Conservation (phyloP, 163 green algal species). For the Smithsoniella earleae region DNA sequence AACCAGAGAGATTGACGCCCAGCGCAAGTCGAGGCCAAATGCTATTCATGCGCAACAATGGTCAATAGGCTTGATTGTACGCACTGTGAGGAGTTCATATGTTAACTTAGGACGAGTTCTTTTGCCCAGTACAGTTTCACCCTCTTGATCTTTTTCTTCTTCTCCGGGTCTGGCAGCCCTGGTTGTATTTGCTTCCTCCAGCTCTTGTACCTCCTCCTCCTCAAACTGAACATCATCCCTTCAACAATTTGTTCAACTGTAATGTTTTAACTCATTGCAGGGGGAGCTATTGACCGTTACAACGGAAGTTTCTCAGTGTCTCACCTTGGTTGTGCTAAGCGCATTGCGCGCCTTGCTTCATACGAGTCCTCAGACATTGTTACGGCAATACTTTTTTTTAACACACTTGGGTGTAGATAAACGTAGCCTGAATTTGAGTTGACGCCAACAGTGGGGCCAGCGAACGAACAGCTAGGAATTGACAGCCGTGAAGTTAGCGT, state of each 20-base stretch:
- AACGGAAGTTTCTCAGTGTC: background rate
- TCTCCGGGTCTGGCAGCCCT: background rate
- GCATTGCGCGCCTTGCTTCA: background rate
- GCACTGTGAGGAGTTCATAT: constrained; percentile 8
- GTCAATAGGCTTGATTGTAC: too few relatives aligned
- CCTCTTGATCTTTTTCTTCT: background rate
- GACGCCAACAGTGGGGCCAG: too few relatives aligned
- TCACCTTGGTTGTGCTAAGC: background rate
- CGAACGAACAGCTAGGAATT: too few relatives aligned
- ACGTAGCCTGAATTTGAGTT: too few relatives aligned
- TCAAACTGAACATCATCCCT: background rate
- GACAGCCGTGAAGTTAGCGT: too few relatives aligned
- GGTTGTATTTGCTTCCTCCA: background rate
- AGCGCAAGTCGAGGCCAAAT: too few relatives aligned
- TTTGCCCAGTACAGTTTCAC: background rate
- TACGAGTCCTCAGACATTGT: background rate
- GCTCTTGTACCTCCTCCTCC: background rate
- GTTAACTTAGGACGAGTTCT: background rate
- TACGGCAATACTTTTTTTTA: too few relatives aligned
- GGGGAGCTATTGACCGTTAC: background rate
- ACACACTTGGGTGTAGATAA: too few relatives aligned
- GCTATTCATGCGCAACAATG: too few relatives aligned
- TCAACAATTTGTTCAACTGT: background rate
- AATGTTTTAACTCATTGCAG: background rate
- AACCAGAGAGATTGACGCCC: too few relatives aligned